phyloP scores from a whole-genome alignment of 129 eudicot species.

The Mikania micrantha region DNA sequence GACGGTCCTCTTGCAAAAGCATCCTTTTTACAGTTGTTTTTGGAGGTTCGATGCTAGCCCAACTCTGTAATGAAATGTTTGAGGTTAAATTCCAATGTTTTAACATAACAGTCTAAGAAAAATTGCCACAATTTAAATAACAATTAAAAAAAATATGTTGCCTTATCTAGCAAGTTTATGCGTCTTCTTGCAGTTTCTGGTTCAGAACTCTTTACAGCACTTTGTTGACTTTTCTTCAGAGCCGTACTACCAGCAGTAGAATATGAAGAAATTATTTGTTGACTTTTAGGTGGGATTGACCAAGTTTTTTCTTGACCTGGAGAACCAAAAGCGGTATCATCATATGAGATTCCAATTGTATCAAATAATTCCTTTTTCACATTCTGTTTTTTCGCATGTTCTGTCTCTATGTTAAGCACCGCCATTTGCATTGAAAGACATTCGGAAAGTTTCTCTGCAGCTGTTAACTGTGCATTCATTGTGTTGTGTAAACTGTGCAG shows the following conservation, averaged over 20 bases:
- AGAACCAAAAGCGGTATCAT: constrained; percentile 44
- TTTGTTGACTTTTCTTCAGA: constrained; percentile 42
- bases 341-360: constrained; percentile 68
- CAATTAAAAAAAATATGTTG: constrained; percentile 13
- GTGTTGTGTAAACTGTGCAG: constrained; percentile 75
- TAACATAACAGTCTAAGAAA: constrained; percentile 11
- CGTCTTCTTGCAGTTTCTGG: constrained; percentile 87
- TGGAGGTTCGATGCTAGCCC: constrained; percentile 79
- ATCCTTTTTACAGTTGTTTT: constrained; percentile 80
- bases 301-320: constrained; percentile 34
- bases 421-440: constrained; percentile 80
- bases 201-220: constrained; percentile 47
- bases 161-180: constrained; percentile 78
- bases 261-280: constrained; percentile 19
- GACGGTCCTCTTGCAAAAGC: constrained; percentile 53
- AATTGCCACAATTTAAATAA: neutral
- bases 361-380: constrained; percentile 76
- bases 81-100: neutral
- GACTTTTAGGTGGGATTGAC: constrained; percentile 28
- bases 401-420: constrained; percentile 53
- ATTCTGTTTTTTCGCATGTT: constrained; percentile 38
- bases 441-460: constrained; percentile 86
- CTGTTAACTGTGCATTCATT: constrained; percentile 74
- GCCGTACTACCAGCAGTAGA: constrained; percentile 32
- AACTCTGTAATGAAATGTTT: constrained; percentile 42